These are phyloP conservation scores for Cercospora zeina DNA, from an alignment of 2,329 filamentous ascomycete genomes.

Conservation along the genomic window DNA sequence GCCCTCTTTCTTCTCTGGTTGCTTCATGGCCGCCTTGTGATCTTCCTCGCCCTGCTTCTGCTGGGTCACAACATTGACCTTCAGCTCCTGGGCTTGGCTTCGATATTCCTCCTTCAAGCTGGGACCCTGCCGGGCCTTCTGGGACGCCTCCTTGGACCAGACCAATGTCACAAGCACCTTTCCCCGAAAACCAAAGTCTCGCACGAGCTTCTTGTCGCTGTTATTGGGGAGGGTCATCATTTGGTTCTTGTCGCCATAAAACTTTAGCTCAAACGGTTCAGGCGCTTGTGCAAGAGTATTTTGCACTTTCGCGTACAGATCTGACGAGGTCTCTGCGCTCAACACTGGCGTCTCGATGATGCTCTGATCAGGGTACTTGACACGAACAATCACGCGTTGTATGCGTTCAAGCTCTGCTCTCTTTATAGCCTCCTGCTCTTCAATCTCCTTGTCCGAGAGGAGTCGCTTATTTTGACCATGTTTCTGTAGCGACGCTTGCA, in stretches of 20 bases:
- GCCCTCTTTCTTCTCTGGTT: slow-evolving; percentile 33
- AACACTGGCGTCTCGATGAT: slow-evolving; percentile 72
- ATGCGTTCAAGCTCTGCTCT: slow-evolving; percentile 66
- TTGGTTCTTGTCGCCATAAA: slow-evolving; percentile 55
- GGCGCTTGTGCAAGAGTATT: slow-evolving; percentile 62
- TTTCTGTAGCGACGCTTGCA: slow-evolving; percentile 66
- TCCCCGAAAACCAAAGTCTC: slow-evolving; percentile 68
- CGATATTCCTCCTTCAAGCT: slow-evolving; percentile 62
- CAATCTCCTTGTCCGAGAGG: slow-evolving; percentile 78
- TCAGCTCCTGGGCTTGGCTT: slow-evolving; percentile 65
- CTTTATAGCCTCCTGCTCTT: slow-evolving; percentile 65
- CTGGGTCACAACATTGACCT: slow-evolving; percentile 61
- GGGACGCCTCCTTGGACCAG: slow-evolving; percentile 67
- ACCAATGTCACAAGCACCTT: slow-evolving; percentile 73
- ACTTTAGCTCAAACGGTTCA: slow-evolving; percentile 70
- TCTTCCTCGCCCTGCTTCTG: slow-evolving; percentile 34
- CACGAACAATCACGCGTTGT: slow-evolving; percentile 69
- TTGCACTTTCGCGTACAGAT: slow-evolving; percentile 73
- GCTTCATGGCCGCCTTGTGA: slow-evolving; percentile 34
- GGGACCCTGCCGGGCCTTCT: slow-evolving; percentile 55
- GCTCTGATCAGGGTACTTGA: slow-evolving; percentile 86
- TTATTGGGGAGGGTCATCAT: slow-evolving; percentile 29
- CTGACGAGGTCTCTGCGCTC: slow-evolving; percentile 65
- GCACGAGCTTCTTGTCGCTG: slow-evolving; percentile 61
- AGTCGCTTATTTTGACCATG: slow-evolving; percentile 72